Base-by-base conservation (phyloP, 169 alveolate genomes). In the Plasmodium inui region DNA sequence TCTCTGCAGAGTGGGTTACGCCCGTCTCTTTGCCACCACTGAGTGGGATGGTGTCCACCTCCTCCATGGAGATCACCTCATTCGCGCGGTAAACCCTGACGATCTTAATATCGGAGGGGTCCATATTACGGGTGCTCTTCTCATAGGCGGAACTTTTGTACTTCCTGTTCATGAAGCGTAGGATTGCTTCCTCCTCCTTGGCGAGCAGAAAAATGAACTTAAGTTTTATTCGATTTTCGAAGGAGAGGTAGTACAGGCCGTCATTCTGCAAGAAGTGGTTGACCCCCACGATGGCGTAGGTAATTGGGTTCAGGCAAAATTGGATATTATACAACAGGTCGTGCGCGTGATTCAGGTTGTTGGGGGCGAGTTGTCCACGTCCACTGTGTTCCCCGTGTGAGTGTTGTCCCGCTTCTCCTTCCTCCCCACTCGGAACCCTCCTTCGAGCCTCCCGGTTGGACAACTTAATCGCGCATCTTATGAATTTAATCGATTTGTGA, bases 231-330 rank as follows among this genome's bases (percentile, higher is more conserved):
- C 84, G 41, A 44, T 80, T 79, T 50, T 89, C 94, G 32, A 80
- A 89, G 57, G 94, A 80, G 39, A 89, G 53, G 39, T 80, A 89
- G 39, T 89, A 89, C 1, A 89, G 26, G 4, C 94, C 94, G 26
- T 89, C 94, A 80, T 89, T 89, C 82, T 89, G 94, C 22, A 79
- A 70, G 22, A 79, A 89, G 22, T 89, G 82, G 55, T 80, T 80
- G 12, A 89, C n/a, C n/a, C 94, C 94, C 32, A 89, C 73, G 6
- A 89, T 89, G 37, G 94, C 89, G 72, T 89, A 89, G 8, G 89
- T 67, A 26, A 89, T 89, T 28, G 94, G 94, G 34, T 89, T 89
- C 5, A 39, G 37, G 34, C 94, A 89, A n/a, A 89, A 80, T n/a
- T 89, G 94, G 3, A 89, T 89, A 22, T 80, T 89, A 30, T 89